Base-by-base conservation (phyloP, 2,329 filamentous ascomycete genomes). In the Cadophora malorum region DNA sequence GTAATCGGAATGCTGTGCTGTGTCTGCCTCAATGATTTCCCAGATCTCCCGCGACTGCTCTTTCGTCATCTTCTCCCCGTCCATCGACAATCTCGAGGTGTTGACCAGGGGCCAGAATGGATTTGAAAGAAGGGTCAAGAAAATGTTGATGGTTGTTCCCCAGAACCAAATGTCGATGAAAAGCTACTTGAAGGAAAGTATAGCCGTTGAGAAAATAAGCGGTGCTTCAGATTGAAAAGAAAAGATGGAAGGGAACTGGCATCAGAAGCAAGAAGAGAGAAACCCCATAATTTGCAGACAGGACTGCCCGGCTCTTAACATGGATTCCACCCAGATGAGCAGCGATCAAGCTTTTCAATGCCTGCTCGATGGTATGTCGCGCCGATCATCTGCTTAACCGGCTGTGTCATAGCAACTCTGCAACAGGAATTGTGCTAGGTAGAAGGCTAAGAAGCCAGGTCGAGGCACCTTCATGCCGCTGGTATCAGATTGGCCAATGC, bases 1-100 rank as follows among this genome's bases (percentile, higher is more conserved):
- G 41, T 72, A 66, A 50, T 74, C 71, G 10, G 69, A 60, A 60
- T 69, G 66, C 28, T 71, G 65, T 31, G 65, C 3, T 14, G 63
- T 66, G 25, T 69, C 69, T 33, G 66, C 66, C 56, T 72, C 69
- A 23, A 66, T 56, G n/a, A 67, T 67, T 6, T 65, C 60, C 66
- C 67, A 71, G 16, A 69, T 63, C 38, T 41, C 41, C 23, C 35
- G 41, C 28, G 62, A 38, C 35, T 67, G 61, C 4, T 69, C 65
- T 58, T 69, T 71, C 31, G 33, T 69, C 67, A 69, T 69, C 33
- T 50, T 66, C 25, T 41, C 55, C 55, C 25, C 23, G 5, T 49
- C 25, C 31, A 33, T 38, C 28, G 21, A 59, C 33, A 41, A 23
- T 38, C 49, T 49, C 21, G 50, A 56, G 16, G 64, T 23, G 50